Conservation (phyloP, 495 filamentous ascomycete genomes). For the Penicillium salamii region DNA sequence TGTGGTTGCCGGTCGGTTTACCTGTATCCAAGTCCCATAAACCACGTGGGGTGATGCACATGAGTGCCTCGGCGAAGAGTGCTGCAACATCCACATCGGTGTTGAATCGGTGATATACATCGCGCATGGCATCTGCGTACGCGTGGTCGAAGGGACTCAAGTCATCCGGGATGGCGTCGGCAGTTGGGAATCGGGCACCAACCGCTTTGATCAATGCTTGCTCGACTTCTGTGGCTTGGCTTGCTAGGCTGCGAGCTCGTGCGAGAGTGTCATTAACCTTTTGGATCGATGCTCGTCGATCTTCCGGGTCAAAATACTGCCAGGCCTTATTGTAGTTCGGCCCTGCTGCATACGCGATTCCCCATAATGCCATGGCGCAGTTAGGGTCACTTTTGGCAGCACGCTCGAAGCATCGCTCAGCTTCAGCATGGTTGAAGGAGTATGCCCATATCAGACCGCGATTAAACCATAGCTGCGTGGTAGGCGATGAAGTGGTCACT, state of each 20-base stretch:
- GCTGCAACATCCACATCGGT: not conserved
- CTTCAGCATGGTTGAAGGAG: slow-evolving; percentile 15
- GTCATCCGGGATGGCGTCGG: not conserved
- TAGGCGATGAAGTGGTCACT: slow-evolving; percentile 35
- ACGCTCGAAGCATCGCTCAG: slow-evolving; percentile 5
- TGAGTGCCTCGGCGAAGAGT: not conserved
- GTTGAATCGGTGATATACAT: not conserved
- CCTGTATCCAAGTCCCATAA: not conserved
- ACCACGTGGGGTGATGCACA: not conserved
- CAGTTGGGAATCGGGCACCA: not conserved
- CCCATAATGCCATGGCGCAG: slow-evolving; percentile 3
- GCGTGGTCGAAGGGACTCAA: not conserved
- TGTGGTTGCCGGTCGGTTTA: not conserved
- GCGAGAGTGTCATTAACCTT: not conserved
- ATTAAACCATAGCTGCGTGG: slow-evolving; percentile 11
- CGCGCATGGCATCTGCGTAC: not conserved
- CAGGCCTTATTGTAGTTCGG: slow-evolving; percentile 3
- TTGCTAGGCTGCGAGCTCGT: not conserved
- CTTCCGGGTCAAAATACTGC: not conserved
- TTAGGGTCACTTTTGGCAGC: slow-evolving; percentile 3
- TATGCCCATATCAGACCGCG: slow-evolving; percentile 13
- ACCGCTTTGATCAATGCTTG: not conserved
- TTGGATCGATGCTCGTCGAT: not conserved
- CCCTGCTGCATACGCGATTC: not conserved
- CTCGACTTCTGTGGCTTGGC: not conserved